These are phyloP conservation scores for Zasmidium cellare DNA, from an alignment of 2,329 filamentous ascomycete species.

Conservation along the genomic window DNA sequence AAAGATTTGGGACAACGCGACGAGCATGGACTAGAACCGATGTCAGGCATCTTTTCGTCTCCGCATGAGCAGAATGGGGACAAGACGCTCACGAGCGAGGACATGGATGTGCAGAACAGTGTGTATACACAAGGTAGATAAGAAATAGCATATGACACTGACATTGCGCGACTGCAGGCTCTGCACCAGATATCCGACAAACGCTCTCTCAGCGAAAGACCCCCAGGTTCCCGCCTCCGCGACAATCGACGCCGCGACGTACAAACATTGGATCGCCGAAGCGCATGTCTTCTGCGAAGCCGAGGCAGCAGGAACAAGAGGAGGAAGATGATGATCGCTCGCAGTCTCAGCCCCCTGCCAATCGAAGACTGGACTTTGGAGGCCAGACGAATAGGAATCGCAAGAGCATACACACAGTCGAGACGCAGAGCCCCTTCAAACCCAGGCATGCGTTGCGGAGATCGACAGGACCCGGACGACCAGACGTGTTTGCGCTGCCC, in stretches of 20 bases:
- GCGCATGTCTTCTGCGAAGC: slow-evolving; percentile 59
- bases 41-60: slow-evolving; percentile 87
- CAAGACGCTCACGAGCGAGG: slow-evolving; percentile 26
- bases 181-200: slow-evolving; percentile 50
- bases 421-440: slow-evolving; percentile 34
- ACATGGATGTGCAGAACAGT: slow-evolving; percentile 65
- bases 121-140: slow-evolving; percentile 30
- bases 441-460: slow-evolving; percentile 29
- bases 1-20: slow-evolving; percentile 79
- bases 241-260: slow-evolving; percentile 63
- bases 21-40: slow-evolving; percentile 86
- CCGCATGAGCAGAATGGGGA: slow-evolving; percentile 49
- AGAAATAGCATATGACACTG: slow-evolving; percentile 10
- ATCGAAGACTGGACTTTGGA: slow-evolving; percentile 35
- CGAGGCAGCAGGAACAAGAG: slow-evolving; percentile 32
- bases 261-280: slow-evolving; percentile 62
- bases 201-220: slow-evolving; percentile 44
- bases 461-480: slow-evolving; percentile 23
- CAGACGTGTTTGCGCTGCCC: slow-evolving; percentile 25
- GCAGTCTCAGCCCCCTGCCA: slow-evolving; percentile 28
- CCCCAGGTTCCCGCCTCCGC: slow-evolving; percentile 50
- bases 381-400: slow-evolving; percentile 23
- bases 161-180: slow-evolving; percentile 40
- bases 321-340: slow-evolving; percentile 16
- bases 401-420: slow-evolving; percentile 28